Evolutionary conservation across 2,329 filamentous ascomycete species (phyloP).

Genomic region (Lomentospora prolificans): DNA sequence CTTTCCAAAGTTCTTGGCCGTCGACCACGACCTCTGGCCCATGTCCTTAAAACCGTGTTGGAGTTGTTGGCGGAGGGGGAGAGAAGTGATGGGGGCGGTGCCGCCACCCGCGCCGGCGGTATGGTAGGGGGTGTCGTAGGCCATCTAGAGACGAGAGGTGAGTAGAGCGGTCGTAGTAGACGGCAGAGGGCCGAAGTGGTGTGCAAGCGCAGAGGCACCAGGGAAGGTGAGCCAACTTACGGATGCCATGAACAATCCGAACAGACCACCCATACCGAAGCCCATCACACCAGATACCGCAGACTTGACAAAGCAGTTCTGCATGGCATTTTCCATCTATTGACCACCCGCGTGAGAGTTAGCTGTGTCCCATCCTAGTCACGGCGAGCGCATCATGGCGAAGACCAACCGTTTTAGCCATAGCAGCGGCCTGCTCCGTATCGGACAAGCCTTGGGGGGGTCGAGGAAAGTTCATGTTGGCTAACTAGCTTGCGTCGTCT

Average conservation of each 20-base stretch:
- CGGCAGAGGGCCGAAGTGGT: too few relatives aligned
- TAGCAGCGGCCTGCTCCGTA: constrained; percentile 13
- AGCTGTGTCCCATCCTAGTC: background rate
- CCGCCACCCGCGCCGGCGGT: constrained; percentile 28
- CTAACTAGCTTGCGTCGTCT: constrained; percentile 1
- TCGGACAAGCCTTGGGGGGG: background rate
- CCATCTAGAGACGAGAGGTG: constrained; percentile 55
- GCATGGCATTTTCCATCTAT: constrained; percentile 77
- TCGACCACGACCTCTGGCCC: constrained; percentile 71
- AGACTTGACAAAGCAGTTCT: constrained; percentile 84
- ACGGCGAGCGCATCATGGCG: too few relatives aligned
- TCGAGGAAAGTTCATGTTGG: constrained; percentile 7
- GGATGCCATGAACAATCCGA: constrained; percentile 96
- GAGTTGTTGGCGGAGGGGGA: constrained; percentile 79
- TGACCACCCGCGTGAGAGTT: background rate
- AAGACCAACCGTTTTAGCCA: constrained; percentile 12
- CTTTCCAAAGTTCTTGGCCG: constrained; percentile 89
- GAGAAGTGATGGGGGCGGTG: constrained; percentile 37
- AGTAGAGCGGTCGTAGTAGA: constrained; percentile 2
- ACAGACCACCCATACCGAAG: constrained; percentile 85
- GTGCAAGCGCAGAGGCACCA: background rate
- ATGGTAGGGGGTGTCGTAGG: constrained; percentile 88
- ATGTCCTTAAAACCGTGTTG: constrained; percentile 86
- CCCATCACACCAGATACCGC: constrained; percentile 87
- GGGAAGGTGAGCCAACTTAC: constrained; percentile 40